phyloP scores from a whole-genome alignment of 2,329 filamentous ascomycete genomes.

The Neospermospora avenae region DNA sequence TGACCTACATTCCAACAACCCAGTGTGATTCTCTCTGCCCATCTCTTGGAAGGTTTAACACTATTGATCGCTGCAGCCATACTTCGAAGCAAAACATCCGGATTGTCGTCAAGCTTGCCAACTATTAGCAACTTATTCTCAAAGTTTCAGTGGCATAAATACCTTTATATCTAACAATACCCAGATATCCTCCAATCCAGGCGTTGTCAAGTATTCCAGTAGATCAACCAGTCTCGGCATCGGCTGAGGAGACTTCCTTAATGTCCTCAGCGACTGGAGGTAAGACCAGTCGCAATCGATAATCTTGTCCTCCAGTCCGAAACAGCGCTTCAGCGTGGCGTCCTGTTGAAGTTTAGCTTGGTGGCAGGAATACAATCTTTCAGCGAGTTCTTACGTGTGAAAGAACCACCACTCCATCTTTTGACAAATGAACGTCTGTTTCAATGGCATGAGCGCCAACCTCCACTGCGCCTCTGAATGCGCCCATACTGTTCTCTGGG shows the following conservation, averaged over 20 bases:
- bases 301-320: conserved; percentile 69
- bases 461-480: conserved; percentile 70
- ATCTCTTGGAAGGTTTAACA: conserved; percentile 51
- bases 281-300: conserved; percentile 75
- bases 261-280: conserved; percentile 64
- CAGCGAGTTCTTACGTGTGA: conserved; percentile 58
- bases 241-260: conserved; percentile 62
- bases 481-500: conserved; percentile 83
- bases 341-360: conserved; percentile 51
- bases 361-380: conserved; percentile 1
- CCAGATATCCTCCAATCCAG: conserved; percentile 69
- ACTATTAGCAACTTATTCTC: not conserved
- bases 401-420: conserved; percentile 80
- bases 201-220: conserved; percentile 65
- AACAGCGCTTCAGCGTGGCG: conserved; percentile 73
- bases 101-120: conserved; percentile 62
- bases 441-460: conserved; percentile 80
- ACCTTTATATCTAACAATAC: conserved; percentile 87
- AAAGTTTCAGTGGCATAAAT: conserved; percentile 10
- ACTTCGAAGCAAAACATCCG: conserved; percentile 65
- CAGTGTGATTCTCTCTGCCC: conserved; percentile 71
- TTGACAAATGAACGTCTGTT: conserved; percentile 81
- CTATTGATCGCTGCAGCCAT: conserved; percentile 62
- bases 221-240: conserved; percentile 76
- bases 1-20: conserved; percentile 73